phyloP scores from a whole-genome alignment of 345 rosid genomes.

The Acer yangbiense region DNA sequence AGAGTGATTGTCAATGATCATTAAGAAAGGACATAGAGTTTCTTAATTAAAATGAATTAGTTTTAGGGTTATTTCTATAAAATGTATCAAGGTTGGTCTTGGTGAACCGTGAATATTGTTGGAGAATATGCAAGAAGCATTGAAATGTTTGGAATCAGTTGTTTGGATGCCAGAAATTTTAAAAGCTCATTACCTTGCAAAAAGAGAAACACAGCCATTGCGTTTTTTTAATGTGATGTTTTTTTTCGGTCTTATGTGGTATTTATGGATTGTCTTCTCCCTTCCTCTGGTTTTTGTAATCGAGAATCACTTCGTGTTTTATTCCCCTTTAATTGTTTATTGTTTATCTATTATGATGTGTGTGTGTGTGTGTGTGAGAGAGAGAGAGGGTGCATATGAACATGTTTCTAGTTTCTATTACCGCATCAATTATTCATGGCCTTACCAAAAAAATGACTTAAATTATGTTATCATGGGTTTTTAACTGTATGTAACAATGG shows the following conservation, averaged over 20 bases:
- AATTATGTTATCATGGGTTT: neutral
- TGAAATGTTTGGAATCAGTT: slow-evolving; percentile 3
- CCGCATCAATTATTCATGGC: neutral
- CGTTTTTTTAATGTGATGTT: no score
- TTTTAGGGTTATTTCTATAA: neutral
- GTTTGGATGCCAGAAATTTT: neutral
- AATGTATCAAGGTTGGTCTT: slow-evolving; percentile 4
- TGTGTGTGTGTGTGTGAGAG: no score
- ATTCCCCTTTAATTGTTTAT: no score
- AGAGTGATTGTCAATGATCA: neutral
- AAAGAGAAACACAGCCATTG: neutral
- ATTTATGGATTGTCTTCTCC: no score
- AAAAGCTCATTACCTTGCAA: neutral
- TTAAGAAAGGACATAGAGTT: neutral
- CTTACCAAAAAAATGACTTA: neutral
- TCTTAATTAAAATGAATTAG: no score
- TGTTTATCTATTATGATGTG: no score
- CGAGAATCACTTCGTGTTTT: no score
- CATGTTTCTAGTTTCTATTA: no score
- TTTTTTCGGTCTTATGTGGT: no score
- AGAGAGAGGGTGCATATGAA: no score
- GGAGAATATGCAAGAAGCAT: neutral
- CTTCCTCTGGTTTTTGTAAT: no score
- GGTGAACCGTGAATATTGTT: neutral
- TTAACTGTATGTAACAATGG: no score